These are phyloP conservation scores for Fagopyrum esculentum DNA, from an alignment of 148 eudicot genomes.

Conservation along the genomic window DNA sequence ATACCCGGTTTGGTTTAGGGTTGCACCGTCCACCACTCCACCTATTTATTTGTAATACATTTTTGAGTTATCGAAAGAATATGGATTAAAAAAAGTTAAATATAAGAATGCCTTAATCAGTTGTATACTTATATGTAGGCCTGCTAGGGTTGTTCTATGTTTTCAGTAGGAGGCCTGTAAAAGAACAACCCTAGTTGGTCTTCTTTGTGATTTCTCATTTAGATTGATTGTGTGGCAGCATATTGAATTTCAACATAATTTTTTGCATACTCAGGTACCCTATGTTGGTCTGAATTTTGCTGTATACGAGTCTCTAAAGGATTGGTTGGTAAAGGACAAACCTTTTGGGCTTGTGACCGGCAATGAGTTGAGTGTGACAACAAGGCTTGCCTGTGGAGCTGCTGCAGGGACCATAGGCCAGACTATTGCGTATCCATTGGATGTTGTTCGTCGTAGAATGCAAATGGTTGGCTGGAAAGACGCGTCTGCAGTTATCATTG, in stretches of 20 bases:
- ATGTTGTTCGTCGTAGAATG: slow-evolving; percentile 91
- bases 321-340: slow-evolving; percentile 59
- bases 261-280: slow-evolving; percentile 47
- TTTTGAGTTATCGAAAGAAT: too few species aligned
- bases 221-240: not conserved
- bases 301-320: slow-evolving; percentile 84
- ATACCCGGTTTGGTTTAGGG: too few species aligned
- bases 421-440: slow-evolving; percentile 90
- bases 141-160: too few species aligned
- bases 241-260: slow-evolving; percentile 12
- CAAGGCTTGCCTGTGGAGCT: slow-evolving; percentile 91
- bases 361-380: slow-evolving; percentile 54
- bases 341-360: slow-evolving; percentile 50
- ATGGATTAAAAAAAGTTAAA: too few species aligned
- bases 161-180: too few species aligned
- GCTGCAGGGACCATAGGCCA: slow-evolving; percentile 91
- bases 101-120: too few species aligned
- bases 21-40: too few species aligned
- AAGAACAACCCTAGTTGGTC: not conserved
- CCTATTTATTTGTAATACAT: too few species aligned
- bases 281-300: slow-evolving; percentile 91
- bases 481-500: slow-evolving; percentile 69
- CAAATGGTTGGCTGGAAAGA: slow-evolving; percentile 96
- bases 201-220: slow-evolving; percentile 18
- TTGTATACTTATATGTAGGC: too few species aligned